Evolutionary conservation across 2,329 filamentous ascomycete genomes (phyloP), one percentile per base, ranked within the genome.

Genomic region (Hypoxylon sp.): DNA sequence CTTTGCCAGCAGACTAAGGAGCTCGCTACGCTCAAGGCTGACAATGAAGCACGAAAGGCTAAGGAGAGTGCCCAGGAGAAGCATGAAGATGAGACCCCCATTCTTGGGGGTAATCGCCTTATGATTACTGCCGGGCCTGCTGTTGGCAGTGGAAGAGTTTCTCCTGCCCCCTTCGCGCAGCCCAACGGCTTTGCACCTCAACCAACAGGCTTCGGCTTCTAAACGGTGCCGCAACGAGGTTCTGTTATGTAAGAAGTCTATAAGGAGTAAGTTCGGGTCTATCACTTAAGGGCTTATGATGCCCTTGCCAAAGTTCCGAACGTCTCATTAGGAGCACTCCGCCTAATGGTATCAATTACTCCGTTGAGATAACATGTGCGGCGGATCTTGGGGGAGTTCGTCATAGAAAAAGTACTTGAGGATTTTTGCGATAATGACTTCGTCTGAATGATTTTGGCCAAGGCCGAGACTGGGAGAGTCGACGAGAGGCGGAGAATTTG

Each of bases 41-140:
- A 99, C 82, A 99, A 98, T 78, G 97, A 99, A 81, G 93, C 94
- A 78, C 91, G 94, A 76, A 98, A 97, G 82, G 86, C 85, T 36
- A 90, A 89, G 71, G 92, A 96, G 75, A 83, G 84, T 74, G 86
- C 87, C 62, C 83, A 87, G 72, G 89, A 95, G 84, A 95, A 93
- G 84, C 93, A 94, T 61, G 94, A 98, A 77, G 94, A 97, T 77
- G 95, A 92, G 80, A 94, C 93, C 0, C 96, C 96, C 4, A 98
- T 99, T 75, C 88, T 99, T 25, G 94, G 95, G 59, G 91, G 89
- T 69, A 91, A 90, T 71, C 90, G 96, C 58, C 87, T 99, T 57
- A 97, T 99, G 94, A 92, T 99, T 74, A 99, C 96, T 38, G 94
- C 97, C 76, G 96, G 94, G 9, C 93, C 95, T 23, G 84, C 85